Base-by-base conservation (phyloP, 345 rosid genomes). In the Aquilaria malaccensis region DNA sequence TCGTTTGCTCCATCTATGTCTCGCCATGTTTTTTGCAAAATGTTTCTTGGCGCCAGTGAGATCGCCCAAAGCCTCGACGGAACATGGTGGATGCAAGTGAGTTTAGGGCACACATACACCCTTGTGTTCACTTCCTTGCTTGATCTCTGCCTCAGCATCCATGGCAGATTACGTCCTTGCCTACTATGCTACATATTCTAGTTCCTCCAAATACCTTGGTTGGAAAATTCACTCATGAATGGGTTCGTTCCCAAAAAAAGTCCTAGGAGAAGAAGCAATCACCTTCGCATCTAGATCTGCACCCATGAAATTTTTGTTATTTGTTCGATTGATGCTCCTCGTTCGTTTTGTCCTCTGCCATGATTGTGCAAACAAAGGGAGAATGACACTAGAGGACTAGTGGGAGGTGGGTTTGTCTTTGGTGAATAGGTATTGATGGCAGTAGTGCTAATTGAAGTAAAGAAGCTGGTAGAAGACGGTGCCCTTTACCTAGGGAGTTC, bases 231-330 rank as follows among this genome's bases (percentile, higher is more conserved):
- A 58, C 97, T 90, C 4, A 94, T 86, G 63, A 94, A 94, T 69
- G 97, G 64, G 54, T 94, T 94, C 10, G 96, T 94, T 0, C 97
- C 96, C 80, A 22, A 90, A 33, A 0, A 94, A 85, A 59, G 96
- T 80, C 62, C 71, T 93, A 0, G 98, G 97, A 2, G 98, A 93
- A 53, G 87, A 73, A 64, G 97, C 97, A 50, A 93, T 84, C 76
- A 89, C 98, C 74, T 93, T 97, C 4, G 98, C 94, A 58, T 80
- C 96, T 55, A 96, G 97, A 90, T 93, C 98, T 93, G 73, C 64
- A 62, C 52, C 45, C 68, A 58, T 22, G 61, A 63, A 67, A 60
- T 5, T 9, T 56, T 52, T 29, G 2, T 1, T 41, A 61, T 46
- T 5, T 43, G 49, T 58, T 15, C 3, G 13, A 45, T 41, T n/a